A percentile compares a stretch with the other conserved stretches of the same genome.
These are phyloP conservation scores for Symbiodinium natans DNA, from an alignment of 73 alveolate genomes.

Conservation along the genomic window DNA sequence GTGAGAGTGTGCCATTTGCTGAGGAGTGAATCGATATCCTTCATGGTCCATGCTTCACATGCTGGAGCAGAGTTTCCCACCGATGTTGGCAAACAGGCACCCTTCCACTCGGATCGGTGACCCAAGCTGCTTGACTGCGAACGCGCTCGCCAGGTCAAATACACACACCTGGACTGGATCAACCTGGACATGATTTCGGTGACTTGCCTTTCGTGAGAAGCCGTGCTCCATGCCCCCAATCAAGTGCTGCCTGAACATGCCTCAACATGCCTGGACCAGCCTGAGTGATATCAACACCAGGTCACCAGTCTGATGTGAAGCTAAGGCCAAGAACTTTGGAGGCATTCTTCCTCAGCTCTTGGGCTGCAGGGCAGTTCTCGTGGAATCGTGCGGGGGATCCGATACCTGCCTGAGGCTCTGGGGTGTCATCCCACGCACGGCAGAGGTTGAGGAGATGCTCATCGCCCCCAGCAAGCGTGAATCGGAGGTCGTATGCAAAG, in stretches of 20 bases:
- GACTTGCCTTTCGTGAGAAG: not conserved
- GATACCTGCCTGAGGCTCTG: slow-evolving; percentile 14
- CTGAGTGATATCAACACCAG: too few species aligned
- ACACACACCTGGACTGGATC: slow-evolving; percentile 67
- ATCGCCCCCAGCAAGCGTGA: slow-evolving; percentile 1
- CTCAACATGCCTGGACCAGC: too few species aligned
- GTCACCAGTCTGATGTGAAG: not conserved
- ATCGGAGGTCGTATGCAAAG: not conserved
- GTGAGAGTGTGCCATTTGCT: too few species aligned
- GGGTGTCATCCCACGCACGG: not conserved
- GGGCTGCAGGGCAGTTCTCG: not conserved
- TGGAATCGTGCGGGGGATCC: too few species aligned
- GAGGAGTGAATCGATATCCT: slow-evolving; percentile 52
- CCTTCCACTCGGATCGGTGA: not conserved
- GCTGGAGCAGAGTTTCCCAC: slow-evolving; percentile 61
- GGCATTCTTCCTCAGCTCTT: slow-evolving; percentile 41
- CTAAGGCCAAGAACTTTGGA: not conserved
- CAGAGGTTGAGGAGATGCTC: slow-evolving; percentile 46
- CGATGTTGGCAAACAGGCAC: slow-evolving; percentile 48
- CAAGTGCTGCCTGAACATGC: too few species aligned
- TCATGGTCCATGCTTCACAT: slow-evolving; percentile 75
- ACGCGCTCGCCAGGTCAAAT: slow-evolving; percentile 21
- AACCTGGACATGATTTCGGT: slow-evolving; percentile 26
- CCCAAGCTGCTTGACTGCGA: not conserved
- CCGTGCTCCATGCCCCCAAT: not conserved